Evolutionary conservation across 106 monocot species (phyloP).

Genomic region (Amphibolis antarctica): DNA sequence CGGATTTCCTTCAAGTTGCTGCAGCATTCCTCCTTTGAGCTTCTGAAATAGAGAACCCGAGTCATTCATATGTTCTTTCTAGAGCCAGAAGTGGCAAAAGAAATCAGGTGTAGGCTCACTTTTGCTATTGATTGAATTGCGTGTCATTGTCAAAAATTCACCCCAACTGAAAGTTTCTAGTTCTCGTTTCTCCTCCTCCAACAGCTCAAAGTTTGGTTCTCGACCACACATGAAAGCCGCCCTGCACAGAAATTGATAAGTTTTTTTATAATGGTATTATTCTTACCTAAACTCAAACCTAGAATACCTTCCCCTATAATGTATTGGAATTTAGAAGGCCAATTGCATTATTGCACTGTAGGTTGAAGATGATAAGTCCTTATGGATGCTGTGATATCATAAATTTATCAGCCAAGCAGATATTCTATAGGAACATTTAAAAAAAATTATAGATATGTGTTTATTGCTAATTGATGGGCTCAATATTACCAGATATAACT

Average conservation of each 20-base stretch:
- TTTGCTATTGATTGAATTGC: conserved; percentile 59
- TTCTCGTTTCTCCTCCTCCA: conserved; percentile 69
- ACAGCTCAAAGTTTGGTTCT: conserved; percentile 78
- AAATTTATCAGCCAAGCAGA: no score
- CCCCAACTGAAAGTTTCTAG: conserved; percentile 66
- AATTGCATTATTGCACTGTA: no score
- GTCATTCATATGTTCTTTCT: not conserved
- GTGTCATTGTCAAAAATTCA: conserved; percentile 61
- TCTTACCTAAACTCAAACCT: no score
- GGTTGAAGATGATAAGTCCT: no score
- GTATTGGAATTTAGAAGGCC: no score
- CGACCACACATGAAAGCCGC: conserved; percentile 94
- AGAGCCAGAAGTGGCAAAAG: not conserved
- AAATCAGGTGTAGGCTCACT: conserved; percentile 30
- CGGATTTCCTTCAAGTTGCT: conserved; percentile 26
- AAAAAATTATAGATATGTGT: no score
- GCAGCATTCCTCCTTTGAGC: conserved; percentile 35
- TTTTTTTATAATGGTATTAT: no score
- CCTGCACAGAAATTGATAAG: conserved; percentile 19
- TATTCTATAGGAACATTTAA: no score
- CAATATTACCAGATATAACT: no score
- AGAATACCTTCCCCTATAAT: no score
- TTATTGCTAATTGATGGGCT: no score
- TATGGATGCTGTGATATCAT: no score
- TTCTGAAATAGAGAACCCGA: conserved; percentile 22